These are phyloP conservation scores for Candida tibetensis DNA, from an alignment of 805 yeast genomes.

Conservation along the genomic window DNA sequence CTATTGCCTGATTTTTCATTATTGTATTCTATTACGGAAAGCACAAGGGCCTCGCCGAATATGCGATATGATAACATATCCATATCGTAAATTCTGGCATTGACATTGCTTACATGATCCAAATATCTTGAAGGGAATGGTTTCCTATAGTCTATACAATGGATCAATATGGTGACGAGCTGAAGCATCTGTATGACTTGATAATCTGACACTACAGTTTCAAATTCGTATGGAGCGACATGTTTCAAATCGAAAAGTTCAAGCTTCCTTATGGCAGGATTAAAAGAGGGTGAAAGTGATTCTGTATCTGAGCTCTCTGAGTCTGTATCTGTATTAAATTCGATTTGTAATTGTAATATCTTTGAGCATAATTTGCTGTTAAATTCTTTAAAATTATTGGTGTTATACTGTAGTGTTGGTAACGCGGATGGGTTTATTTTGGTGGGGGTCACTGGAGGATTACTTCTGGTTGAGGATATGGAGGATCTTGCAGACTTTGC, in stretches of 20 bases:
- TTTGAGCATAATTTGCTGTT: constrained; percentile 11
- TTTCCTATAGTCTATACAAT: constrained; percentile 13
- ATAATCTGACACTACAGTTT: constrained; percentile 10
- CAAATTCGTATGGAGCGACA: constrained; percentile 5
- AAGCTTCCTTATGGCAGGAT: constrained; percentile 3
- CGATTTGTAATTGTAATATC: constrained; percentile 9
- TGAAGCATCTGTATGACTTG: constrained; percentile 17
- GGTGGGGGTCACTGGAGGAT: background rate
- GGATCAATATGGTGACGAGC: constrained; percentile 13
- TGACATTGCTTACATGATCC: constrained; percentile 12
- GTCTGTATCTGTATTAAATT: background rate
- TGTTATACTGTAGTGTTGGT: constrained; percentile 5
- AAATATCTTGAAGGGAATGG: constrained; percentile 11
- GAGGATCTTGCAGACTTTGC: background rate
- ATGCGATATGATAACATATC: constrained; percentile 10
- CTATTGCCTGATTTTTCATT: background rate
- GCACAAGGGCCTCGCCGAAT: constrained; percentile 18
- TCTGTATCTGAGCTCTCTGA: background rate
- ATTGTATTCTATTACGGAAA: constrained; percentile 6
- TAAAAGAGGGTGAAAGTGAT: background rate
- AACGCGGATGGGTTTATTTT: background rate
- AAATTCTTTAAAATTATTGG: constrained; percentile 8
- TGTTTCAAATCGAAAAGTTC: constrained; percentile 5
- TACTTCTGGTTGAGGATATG: background rate
- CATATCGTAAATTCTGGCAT: constrained; percentile 18